Base-by-base conservation (phyloP, 2,329 filamentous ascomycete species). In the Fusarium sp. region DNA sequence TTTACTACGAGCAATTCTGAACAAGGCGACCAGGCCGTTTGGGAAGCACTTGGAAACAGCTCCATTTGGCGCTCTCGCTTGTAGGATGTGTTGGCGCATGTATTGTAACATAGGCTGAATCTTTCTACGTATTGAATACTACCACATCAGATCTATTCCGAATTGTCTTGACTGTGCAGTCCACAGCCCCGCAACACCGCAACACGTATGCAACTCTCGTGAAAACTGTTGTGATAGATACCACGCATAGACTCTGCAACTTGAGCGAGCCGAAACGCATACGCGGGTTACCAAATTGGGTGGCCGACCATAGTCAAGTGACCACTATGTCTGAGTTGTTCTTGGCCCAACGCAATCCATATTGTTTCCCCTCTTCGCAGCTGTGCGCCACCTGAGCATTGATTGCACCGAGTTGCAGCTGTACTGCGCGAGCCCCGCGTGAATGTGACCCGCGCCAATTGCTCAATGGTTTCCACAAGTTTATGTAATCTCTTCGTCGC, bases 1-100 rank as follows among this genome's bases (percentile, higher is more conserved):
- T 65, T 78, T 8, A 53, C 76, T 2, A 75, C 73, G 1, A 77
- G 77, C 13, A 77, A 78, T 7, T 44, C 56, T 1, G 56, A 69
- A 1, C 68, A 75, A 7, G 78, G 77, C 6, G 62, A 76, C 2
- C 56, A 71, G 0, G 73, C 70, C 63, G 71, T 79, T 0, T 76
- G 74, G 65, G 26, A 56, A 2, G 77, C 75, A 72, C 51, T 79
- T 24, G 56, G 49, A 1, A 65, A 76, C 17, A 68, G 63, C 13
- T 59, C 43, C 0, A 74, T 76, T 7, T 79, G 77, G 77, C 72
- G 71, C 1, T 39, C 14, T 1, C 38, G 22, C 3, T 11, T 68
- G 33, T 70, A 40, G 49, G 1, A 7, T 7, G 0, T 22, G 13
- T 17, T 8, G 3, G 28, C 21, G 1, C 33, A 21, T 28, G 1